Base-by-base conservation (phyloP, 2,329 filamentous ascomycete species). In the Juglanconis oblonga region DNA sequence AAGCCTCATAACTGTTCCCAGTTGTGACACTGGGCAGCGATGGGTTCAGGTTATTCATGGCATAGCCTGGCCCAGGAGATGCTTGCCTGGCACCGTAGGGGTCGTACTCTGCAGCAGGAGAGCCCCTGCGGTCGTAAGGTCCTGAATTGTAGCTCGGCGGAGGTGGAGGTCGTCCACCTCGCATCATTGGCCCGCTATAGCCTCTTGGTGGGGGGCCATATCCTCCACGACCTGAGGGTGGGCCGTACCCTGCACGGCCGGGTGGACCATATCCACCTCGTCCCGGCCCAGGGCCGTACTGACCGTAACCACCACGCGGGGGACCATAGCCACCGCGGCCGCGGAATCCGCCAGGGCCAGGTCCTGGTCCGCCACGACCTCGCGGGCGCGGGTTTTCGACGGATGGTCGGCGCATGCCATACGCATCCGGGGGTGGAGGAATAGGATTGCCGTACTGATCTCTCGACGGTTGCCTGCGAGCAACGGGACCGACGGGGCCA, bases 381-480 rank as follows among this genome's bases (percentile, higher is more conserved):
- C 83, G 81, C 8, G 79, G 75, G 67, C 76, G 80, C 73, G 77
- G 77, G 47, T 75, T 78, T 58, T 79, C 81, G 57, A 72, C 72
- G 8, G 78, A 83, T 3, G 75, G 78, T 66, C 75, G 74, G 61
- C 76, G 79, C 70, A 77, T 72, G 55, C 73, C 79, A 66, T 81
- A 84, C 13, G 71, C 73, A 66, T 80, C 80, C 5, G 71, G 69
- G 1, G 74, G 66, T n/a, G 70, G 75, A 42, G 74, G 72, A 45
- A 82, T 73, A 9, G 78, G 75, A 68, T 89, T 89, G 48, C 87
- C 87, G 65, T 89, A 91, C 63, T 86, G 85, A 65, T 92, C 89
- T 47, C 71, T 67, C 42, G 81, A 81, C 54, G 67, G 73, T 66
- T 74, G 79, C 68, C 73, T 74, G 17, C 64, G 60, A n/a, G 63